Evolutionary conservation across 2,329 filamentous ascomycete species (phyloP).

Genomic region (Aspergillus oerlinghausenensis): DNA sequence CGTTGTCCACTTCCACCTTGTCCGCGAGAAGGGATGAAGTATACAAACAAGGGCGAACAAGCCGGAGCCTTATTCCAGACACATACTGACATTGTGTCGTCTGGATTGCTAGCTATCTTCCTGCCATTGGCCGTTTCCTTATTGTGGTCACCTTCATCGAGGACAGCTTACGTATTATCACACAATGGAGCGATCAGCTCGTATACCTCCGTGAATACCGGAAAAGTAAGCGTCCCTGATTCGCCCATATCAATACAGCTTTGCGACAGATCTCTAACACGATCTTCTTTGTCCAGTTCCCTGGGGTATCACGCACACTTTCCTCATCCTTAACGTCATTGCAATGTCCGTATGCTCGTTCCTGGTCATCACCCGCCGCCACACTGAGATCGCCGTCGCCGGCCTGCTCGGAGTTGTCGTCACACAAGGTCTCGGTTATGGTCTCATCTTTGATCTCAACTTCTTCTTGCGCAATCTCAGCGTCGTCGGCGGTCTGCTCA

Average conservation of each 20-base stretch:
- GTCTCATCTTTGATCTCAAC: conserved; percentile 97
- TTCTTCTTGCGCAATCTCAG: conserved; percentile 99
- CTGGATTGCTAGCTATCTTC: conserved; percentile 66
- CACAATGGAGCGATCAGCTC: conserved; percentile 95
- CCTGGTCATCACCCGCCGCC: conserved; percentile 85
- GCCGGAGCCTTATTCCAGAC: not conserved
- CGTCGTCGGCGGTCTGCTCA: conserved; percentile 92
- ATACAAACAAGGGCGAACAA: conserved; percentile 13
- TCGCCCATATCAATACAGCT: not conserved
- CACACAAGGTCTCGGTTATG: conserved; percentile 91
- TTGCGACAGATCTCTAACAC: conserved; percentile 11
- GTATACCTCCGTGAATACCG: conserved; percentile 89
- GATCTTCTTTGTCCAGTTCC: conserved; percentile 60
- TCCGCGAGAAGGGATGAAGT: not conserved
- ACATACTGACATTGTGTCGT: conserved; percentile 27
- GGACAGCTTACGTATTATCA: conserved; percentile 91
- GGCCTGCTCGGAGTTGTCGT: conserved; percentile 89
- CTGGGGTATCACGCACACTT: conserved; percentile 80
- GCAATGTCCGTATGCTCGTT: conserved; percentile 78
- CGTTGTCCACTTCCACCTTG: conserved; percentile 38
- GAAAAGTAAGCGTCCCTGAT: conserved; percentile 63
- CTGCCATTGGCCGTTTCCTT: conserved; percentile 90
- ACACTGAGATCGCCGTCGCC: conserved; percentile 87
- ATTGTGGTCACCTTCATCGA: conserved; percentile 99
- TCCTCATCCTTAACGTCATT: conserved; percentile 85